Evolutionary conservation across 75 land plant species (phyloP).

Genomic region (Pinus albicaulis): DNA sequence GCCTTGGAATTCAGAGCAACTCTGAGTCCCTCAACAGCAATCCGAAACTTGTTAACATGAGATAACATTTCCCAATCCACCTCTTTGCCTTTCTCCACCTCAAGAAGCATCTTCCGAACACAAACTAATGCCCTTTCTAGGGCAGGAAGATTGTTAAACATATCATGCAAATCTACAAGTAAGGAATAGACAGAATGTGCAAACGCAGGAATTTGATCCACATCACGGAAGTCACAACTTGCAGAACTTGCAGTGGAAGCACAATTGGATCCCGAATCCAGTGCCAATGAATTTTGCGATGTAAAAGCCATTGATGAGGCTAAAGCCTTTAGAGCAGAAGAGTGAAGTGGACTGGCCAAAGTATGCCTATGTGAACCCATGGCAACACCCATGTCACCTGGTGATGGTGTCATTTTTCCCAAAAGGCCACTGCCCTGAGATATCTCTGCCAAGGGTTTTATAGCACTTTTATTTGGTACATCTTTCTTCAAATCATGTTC

Average conservation of each 20-base stretch:
- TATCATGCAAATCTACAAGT: conserved; percentile 48
- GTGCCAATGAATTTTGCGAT: neutral
- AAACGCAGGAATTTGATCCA: conserved; percentile 53
- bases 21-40: conserved; percentile 79
- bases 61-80: conserved; percentile 44
- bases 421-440: neutral
- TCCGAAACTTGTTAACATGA: conserved; percentile 50
- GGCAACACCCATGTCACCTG: conserved; percentile 19
- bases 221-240: neutral
- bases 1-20: conserved; percentile 50
- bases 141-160: conserved; percentile 57
- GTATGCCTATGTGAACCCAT: conserved; percentile 16
- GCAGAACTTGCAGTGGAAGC: conserved; percentile 6
- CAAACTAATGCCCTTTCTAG: conserved; percentile 51
- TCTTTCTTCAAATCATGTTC: neutral
- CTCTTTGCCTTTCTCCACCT: conserved; percentile 49
- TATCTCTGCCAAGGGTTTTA: neutral
- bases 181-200: conserved; percentile 60
- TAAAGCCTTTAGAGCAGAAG: conserved; percentile 28
- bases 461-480: neutral
- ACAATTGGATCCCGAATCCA: neutral
- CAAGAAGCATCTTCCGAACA: conserved; percentile 59
- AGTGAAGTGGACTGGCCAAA: conserved; percentile 12
- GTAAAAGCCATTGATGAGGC: conserved; percentile 16
- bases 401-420: neutral